Evolutionary conservation across 768 basidiomycete genomes (phyloP), one percentile per base, ranked within the genome.

Genomic region (Coprinellus micaceus): DNA sequence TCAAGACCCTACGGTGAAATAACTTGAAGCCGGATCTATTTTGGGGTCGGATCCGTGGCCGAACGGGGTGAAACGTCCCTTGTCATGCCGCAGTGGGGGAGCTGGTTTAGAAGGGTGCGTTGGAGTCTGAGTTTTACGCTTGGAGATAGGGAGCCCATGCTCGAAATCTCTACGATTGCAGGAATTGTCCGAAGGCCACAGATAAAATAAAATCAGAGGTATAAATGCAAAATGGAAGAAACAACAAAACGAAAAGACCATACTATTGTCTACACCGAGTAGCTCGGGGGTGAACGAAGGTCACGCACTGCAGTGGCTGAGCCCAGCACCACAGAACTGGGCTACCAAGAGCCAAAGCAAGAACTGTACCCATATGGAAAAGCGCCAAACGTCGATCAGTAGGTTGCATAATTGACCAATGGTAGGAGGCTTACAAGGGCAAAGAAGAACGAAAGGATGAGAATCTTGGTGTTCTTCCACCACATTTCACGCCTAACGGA

Each of bases 401-500:
- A 44, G 21, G 30, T 25, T 30, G 19, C 39, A n/a, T 56, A 37
- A 19, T 54, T 40, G 28, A 55, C 33, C 52, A 52, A 45, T 37
- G 36, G 47, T 55, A 48, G 46, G 46, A 41, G 43, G 76, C 83
- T 67, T 64, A 88, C 86, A 67, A 93, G 61, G 15, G 68, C 85
- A n/a, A 95, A 88, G 28, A 93, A 66, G 19, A 86, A 73, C 53
- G 82, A 81, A 26, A 98, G 72, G 6, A 78, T 82, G 61, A 88
- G 57, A 24, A 86, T 77, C 71, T 86, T 89, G 64, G 72, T 83
- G 61, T 88, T 92, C 73, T 82, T 84, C 91, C 91, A 94, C 87
- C 91, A 92, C 89, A 92, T 91, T 68, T 91, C 83, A 56, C 90
- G 77, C 39, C 92, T 75, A 21, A 88, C 86, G n/a, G 78, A 85